phyloP scores from a whole-genome alignment of 2,329 filamentous ascomycete genomes.

The Penicillium sp. region DNA sequence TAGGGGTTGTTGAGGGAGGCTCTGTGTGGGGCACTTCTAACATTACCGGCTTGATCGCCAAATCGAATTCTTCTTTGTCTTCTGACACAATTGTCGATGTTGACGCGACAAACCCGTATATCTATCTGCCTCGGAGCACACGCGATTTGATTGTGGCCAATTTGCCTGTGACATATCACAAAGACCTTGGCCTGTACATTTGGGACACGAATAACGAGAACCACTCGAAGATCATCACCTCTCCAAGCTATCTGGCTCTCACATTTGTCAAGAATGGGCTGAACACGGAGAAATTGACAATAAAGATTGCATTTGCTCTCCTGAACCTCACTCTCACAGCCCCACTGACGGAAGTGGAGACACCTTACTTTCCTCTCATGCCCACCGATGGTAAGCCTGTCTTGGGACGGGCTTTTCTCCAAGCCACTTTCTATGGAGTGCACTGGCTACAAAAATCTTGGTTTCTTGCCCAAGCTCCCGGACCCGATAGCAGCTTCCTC shows the following conservation, averaged over 20 bases:
- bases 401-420: no score
- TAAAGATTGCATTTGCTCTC: slow-evolving; percentile 4
- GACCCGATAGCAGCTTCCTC: no score
- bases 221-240: slow-evolving; percentile 11
- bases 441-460: no score
- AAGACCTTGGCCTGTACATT: slow-evolving; percentile 6
- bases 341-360: background rate
- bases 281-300: slow-evolving; percentile 1
- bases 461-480: no score
- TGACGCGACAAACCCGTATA: slow-evolving; percentile 30
- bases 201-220: slow-evolving; percentile 7
- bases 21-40: background rate
- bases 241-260: slow-evolving; percentile 12
- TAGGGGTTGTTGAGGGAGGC: background rate
- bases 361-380: no score
- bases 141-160: slow-evolving; percentile 36
- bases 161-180: slow-evolving; percentile 29
- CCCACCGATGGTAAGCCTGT: no score
- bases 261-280: slow-evolving; percentile 10
- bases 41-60: background rate
- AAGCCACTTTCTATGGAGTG: no score
- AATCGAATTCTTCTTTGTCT: background rate
- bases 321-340: slow-evolving; percentile 5
- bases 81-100: slow-evolving; percentile 10
- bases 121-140: slow-evolving; percentile 36